A percentile compares a stretch with the other conserved stretches of the same genome.
These are phyloP conservation scores for Fraxinus platypoda DNA, from an alignment of 305 asterid genomes.

Conservation along the genomic window DNA sequence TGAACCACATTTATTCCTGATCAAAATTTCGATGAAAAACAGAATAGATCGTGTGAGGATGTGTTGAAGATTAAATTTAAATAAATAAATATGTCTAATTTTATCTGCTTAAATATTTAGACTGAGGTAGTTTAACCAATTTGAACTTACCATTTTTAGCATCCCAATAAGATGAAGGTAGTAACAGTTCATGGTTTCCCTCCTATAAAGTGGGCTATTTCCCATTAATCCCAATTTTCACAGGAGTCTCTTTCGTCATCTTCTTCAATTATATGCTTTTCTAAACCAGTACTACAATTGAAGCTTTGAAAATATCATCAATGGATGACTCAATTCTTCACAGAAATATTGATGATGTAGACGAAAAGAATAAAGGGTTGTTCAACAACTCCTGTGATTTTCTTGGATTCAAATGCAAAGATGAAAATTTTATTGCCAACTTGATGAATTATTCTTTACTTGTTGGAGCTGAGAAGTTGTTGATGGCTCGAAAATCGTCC, in stretches of 20 bases:
- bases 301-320: constrained; percentile 24
- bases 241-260: constrained; percentile 16
- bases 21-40: background rate
- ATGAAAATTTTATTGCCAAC: constrained; percentile 20
- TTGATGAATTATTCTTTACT: constrained; percentile 33
- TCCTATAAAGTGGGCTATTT: constrained; percentile 30
- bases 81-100: background rate
- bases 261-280: background rate
- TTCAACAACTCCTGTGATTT: constrained; percentile 15
- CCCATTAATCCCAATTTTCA: constrained; percentile 12
- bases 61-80: background rate
- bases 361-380: constrained; percentile 15
- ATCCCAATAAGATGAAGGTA: constrained; percentile 31
- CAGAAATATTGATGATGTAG: constrained; percentile 22
- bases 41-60: background rate
- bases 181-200: background rate
- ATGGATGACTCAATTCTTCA: constrained; percentile 40
- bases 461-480: constrained; percentile 47
- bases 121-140: constrained; percentile 12
- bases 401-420: constrained; percentile 7
- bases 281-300: background rate
- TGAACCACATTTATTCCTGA: no score
- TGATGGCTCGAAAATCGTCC: constrained; percentile 41
- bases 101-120: constrained; percentile 3
- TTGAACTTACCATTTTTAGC: constrained; percentile 34